Percentiles rank a stretch among this genome's conserved stretches.
phyloP scores from a whole-genome alignment of 805 yeast genomes.

The Yamadazyma tumulicola region DNA sequence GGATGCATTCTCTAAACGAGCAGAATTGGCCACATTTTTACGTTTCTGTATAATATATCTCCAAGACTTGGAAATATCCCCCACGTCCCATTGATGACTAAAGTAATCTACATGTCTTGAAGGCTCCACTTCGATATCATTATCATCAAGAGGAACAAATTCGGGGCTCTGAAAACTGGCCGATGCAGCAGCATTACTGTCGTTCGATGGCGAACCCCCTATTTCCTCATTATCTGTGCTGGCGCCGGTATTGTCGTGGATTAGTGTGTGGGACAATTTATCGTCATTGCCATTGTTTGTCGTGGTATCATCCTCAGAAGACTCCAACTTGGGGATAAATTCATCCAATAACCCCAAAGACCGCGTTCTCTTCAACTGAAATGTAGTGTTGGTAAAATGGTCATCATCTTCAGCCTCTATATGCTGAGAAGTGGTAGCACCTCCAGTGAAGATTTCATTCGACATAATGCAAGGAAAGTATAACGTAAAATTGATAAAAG shows the following conservation, averaged over 20 bases:
- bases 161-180: slow-evolving; percentile 24
- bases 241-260: slow-evolving; percentile 10
- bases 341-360: slow-evolving; percentile 79
- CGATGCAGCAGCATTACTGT: slow-evolving; percentile 2
- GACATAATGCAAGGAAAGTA: slow-evolving; percentile 6
- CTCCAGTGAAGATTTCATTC: slow-evolving; percentile 46
- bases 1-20: slow-evolving; percentile 52
- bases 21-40: slow-evolving; percentile 70
- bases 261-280: neutral
- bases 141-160: slow-evolving; percentile 74
- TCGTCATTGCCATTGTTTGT: neutral
- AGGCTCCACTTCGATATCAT: slow-evolving; percentile 76
- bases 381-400: slow-evolving; percentile 67
- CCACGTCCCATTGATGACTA: slow-evolving; percentile 93
- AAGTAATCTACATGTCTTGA: slow-evolving; percentile 90
- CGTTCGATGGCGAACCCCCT: too few relatives aligned
- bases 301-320: neutral
- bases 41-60: slow-evolving; percentile 81
- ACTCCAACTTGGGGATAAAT: slow-evolving; percentile 33
- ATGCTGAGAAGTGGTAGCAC: slow-evolving; percentile 61
- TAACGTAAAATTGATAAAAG: too few relatives aligned
- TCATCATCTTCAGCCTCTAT: slow-evolving; percentile 69
- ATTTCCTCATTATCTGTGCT: slow-evolving; percentile 9
- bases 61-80: slow-evolving; percentile 94
- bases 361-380: slow-evolving; percentile 74